Evolutionary conservation across 768 basidiomycete genomes (phyloP).

Genomic region (Lactarius evosmus): DNA sequence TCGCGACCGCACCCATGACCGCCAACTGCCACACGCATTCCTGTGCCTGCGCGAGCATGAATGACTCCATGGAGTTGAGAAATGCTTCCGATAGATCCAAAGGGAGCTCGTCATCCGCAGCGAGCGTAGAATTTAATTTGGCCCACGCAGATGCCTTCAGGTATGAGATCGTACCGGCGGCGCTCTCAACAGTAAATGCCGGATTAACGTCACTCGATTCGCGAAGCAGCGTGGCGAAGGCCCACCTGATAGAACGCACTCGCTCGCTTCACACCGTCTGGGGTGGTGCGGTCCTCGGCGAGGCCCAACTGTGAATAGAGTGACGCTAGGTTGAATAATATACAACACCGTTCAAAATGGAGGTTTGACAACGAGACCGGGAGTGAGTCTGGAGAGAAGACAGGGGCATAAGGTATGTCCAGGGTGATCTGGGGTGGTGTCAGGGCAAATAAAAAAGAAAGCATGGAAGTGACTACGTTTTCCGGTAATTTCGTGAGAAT

Average conservation of each 20-base stretch:
- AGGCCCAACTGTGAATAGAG: conserved; percentile 80
- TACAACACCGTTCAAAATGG: conserved; percentile 73
- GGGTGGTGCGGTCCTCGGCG: conserved; percentile 61
- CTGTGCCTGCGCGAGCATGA: conserved; percentile 93
- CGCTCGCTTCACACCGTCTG: conserved; percentile 84
- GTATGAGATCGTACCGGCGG: conserved; percentile 71
- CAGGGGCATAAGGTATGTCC: conserved; percentile 69
- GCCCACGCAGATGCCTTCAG: conserved; percentile 53
- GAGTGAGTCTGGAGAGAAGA: conserved; percentile 54
- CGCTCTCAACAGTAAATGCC: conserved; percentile 42
- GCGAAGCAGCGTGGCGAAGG: neutral
- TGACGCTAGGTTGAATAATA: conserved; percentile 84
- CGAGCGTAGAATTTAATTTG: conserved; percentile 43
- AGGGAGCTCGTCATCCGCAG: conserved; percentile 52
- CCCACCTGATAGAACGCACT: conserved; percentile 65
- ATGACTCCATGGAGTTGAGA: conserved; percentile 58
- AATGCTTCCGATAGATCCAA: conserved; percentile 65
- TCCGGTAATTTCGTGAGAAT: conserved; percentile 80
- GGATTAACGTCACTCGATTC: neutral
- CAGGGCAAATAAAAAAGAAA: conserved; percentile 6
- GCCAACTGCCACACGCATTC: conserved; percentile 97
- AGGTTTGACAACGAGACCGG: conserved; percentile 69
- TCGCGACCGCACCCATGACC: conserved; percentile 55
- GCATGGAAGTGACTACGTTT: conserved; percentile 51
- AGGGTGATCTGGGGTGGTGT: conserved; percentile 56